Conservation (phyloP, 345 rosid species). For the Rhizophora apiculata region DNA sequence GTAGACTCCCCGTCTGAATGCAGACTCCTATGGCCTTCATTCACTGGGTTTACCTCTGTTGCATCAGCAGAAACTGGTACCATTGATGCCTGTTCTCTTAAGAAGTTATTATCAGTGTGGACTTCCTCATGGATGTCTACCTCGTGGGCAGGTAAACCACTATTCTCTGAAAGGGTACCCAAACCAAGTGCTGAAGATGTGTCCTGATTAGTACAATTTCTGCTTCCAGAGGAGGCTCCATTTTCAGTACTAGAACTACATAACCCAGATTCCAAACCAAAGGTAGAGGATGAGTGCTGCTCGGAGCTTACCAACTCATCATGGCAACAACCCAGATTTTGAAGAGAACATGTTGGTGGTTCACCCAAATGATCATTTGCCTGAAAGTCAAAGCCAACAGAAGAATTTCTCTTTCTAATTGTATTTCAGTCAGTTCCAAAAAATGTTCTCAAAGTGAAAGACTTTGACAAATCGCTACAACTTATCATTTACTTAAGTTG, state of each 20-base stretch:
- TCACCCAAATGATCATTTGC: conserved; percentile 10
- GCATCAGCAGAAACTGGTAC: conserved; percentile 4
- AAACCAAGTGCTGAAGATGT: background rate
- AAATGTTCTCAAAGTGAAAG: background rate
- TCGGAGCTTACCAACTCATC: conserved; percentile 4
- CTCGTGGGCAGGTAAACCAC: background rate
- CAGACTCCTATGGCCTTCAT: background rate
- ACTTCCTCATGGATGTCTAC: background rate
- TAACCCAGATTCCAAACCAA: background rate
- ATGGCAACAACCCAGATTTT: background rate
- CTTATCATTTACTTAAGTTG: too few species aligned
- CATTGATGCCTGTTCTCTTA: background rate
- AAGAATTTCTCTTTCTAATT: background rate
- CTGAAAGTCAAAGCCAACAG: conserved; percentile 6
- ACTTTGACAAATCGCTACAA: too few species aligned
- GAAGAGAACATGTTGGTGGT: background rate
- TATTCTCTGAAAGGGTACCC: background rate
- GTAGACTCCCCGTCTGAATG: background rate
- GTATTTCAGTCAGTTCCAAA: background rate
- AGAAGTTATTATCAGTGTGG: background rate
- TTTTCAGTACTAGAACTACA: conserved; percentile 6
- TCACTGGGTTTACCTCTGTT: background rate
- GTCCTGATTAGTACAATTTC: background rate
- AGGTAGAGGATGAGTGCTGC: conserved; percentile 5
- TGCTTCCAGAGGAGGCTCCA: conserved; percentile 7